Percentiles rank a stretch among this genome's conserved stretches.
These are phyloP conservation scores for Sisymbrium altissimum DNA, from an alignment of 345 rosid genomes.

Conservation along the genomic window DNA sequence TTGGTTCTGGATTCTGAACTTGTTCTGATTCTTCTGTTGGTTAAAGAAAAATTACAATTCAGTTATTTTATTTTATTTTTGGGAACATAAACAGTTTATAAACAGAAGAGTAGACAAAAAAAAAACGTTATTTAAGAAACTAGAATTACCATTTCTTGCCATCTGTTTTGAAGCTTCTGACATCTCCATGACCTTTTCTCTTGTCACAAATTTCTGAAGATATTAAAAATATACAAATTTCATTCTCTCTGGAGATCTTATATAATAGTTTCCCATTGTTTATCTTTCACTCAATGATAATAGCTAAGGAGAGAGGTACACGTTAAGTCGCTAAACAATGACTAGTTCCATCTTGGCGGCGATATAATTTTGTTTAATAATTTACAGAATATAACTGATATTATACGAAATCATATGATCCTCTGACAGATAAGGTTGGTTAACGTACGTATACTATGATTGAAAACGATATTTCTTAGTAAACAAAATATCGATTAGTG, in stretches of 20 bases:
- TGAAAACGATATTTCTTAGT: too few relatives aligned
- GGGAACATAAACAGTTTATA: too few relatives aligned
- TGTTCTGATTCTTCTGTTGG: slow-evolving; percentile 18
- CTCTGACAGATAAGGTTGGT: too few relatives aligned
- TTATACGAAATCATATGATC: too few relatives aligned
- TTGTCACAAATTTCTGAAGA: background rate
- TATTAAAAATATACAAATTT: background rate
- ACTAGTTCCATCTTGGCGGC: too few relatives aligned
- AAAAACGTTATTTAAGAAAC: background rate
- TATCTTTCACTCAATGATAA: background rate
- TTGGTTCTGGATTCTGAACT: slow-evolving; percentile 18
- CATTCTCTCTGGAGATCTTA: background rate
- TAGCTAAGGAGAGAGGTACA: too few relatives aligned
- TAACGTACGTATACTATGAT: too few relatives aligned
- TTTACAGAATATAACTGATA: too few relatives aligned
- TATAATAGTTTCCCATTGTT: background rate
- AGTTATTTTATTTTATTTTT: background rate
- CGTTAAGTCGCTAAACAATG: too few relatives aligned
- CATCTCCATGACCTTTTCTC: background rate
- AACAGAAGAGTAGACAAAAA: background rate
- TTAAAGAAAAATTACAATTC: background rate
- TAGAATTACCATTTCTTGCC: slow-evolving; percentile 10
- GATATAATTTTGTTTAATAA: too few relatives aligned
- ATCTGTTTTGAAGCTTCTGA: slow-evolving; percentile 14
- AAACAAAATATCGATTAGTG: too few relatives aligned